Evolutionary conservation across 306 rosid genomes (phyloP).

Genomic region (Hippophae gyantsensis): DNA sequence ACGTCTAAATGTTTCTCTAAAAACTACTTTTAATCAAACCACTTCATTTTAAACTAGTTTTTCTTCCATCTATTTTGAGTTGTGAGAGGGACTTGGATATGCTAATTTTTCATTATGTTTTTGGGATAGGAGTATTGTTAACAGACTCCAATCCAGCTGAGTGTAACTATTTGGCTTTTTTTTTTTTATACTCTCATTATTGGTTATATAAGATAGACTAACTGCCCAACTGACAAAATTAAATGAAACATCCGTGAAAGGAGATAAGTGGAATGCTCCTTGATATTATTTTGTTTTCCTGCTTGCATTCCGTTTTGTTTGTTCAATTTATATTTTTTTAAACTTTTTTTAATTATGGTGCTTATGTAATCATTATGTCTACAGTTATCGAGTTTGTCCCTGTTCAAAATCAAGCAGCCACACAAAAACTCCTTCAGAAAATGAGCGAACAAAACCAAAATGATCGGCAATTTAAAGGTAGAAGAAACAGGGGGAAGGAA

Average conservation of each 20-base stretch:
- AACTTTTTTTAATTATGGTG: neutral
- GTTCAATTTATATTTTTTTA: neutral
- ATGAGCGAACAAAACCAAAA: conserved; percentile 42
- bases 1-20: no score
- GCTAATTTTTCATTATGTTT: no score
- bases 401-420: conserved; percentile 86
- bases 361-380: conserved; percentile 6
- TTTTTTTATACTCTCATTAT: neutral
- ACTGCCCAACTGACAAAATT: neutral
- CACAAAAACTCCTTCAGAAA: conserved; percentile 82
- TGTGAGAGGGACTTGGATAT: no score
- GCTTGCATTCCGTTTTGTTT: neutral
- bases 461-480: conserved; percentile 28
- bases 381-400: conserved; percentile 73
- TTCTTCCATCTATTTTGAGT: no score
- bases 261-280: neutral
- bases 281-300: neutral
- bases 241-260: neutral
- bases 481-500: conserved; percentile 51
- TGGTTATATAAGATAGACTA: neutral
- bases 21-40: no score
- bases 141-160: no score
- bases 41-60: no score
- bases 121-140: no score
- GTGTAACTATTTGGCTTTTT: no score